A percentile compares a stretch with the other conserved stretches of the same genome.
Conservation (phyloP, 768 basidiomycete genomes). For the Lactarius akahatsu region DNA sequence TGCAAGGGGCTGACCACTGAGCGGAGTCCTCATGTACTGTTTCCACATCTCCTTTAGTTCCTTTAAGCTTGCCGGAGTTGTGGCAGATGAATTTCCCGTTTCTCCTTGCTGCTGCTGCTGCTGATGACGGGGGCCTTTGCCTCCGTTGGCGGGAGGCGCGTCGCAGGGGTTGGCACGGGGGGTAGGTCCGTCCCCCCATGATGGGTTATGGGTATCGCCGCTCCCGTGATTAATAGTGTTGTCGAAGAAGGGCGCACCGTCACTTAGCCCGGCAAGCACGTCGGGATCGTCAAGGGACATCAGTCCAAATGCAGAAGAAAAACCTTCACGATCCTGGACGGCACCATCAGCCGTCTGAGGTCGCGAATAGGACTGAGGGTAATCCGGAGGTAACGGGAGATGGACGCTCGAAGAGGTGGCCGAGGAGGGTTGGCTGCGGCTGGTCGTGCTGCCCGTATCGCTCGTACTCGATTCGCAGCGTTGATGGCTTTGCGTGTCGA, state of each 20-base stretch:
- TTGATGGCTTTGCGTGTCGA: conserved; percentile 30
- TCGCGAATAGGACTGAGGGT: conserved; percentile 30
- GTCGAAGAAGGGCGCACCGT: conserved; percentile 63
- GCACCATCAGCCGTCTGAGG: conserved; percentile 28
- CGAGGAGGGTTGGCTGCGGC: conserved; percentile 51
- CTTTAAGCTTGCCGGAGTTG: conserved; percentile 35
- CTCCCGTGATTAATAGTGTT: conserved; percentile 15
- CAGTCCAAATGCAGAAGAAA: conserved; percentile 60
- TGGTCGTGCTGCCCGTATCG: conserved; percentile 45
- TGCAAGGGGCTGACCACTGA: conserved; percentile 38
- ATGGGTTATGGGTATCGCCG: conserved; percentile 15
- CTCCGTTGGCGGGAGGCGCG: conserved; percentile 28
- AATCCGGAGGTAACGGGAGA: conserved; percentile 41
- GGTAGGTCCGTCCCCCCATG: conserved; percentile 26
- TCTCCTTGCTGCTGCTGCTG: conserved; percentile 34
- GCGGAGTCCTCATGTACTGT: conserved; percentile 68
- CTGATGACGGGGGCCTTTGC: conserved; percentile 29
- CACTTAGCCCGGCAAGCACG: conserved; percentile 60
- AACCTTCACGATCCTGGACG: conserved; percentile 32
- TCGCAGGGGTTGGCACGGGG: conserved; percentile 26
- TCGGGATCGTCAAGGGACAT: conserved; percentile 75
- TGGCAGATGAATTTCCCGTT: conserved; percentile 39
- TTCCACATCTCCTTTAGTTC: conserved; percentile 75
- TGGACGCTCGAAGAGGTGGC: conserved; percentile 54
- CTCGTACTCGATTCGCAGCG: conserved; percentile 36